phyloP scores from a whole-genome alignment of 441 rosid genomes.

The Geranium incanum region DNA sequence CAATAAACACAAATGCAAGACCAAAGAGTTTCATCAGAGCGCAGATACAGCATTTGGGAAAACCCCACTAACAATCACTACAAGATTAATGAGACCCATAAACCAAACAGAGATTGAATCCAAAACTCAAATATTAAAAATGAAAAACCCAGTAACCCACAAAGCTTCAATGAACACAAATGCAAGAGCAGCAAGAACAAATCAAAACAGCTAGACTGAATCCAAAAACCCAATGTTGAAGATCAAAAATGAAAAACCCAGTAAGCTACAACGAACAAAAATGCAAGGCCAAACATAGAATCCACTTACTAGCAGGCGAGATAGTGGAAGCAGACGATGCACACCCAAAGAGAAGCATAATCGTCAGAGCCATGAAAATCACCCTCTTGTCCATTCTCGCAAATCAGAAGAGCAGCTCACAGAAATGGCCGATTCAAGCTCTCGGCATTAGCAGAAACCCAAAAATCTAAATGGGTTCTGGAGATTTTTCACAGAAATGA shows the following conservation, averaged over 20 bases:
- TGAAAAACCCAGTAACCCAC: too few relatives aligned
- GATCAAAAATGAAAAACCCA: neutral
- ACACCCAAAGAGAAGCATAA: slow-evolving; percentile 40
- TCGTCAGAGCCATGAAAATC: slow-evolving; percentile 32
- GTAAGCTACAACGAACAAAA: neutral
- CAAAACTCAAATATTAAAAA: too few relatives aligned
- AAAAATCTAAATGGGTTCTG: slow-evolving; percentile 20
- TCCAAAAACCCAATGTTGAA: neutral
- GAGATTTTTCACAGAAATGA: neutral
- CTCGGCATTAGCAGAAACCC: slow-evolving; percentile 29
- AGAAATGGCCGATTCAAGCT: slow-evolving; percentile 22
- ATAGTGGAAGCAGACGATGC: slow-evolving; percentile 48
- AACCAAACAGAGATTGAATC: too few relatives aligned
- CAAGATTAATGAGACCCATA: neutral
- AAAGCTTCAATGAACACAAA: too few relatives aligned
- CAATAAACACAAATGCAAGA: too few relatives aligned
- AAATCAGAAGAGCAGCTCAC: slow-evolving; percentile 10
- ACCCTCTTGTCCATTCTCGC: slow-evolving; percentile 28
- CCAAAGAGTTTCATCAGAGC: too few relatives aligned
- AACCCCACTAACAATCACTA: too few relatives aligned
- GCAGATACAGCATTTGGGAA: too few relatives aligned
- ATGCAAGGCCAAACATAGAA: neutral
- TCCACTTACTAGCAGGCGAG: slow-evolving; percentile 70
- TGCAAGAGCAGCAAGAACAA: too few relatives aligned
- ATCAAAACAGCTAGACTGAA: neutral